phyloP scores from a whole-genome alignment of 192 early-diverging fungal species.

The Coemansia sp. region DNA sequence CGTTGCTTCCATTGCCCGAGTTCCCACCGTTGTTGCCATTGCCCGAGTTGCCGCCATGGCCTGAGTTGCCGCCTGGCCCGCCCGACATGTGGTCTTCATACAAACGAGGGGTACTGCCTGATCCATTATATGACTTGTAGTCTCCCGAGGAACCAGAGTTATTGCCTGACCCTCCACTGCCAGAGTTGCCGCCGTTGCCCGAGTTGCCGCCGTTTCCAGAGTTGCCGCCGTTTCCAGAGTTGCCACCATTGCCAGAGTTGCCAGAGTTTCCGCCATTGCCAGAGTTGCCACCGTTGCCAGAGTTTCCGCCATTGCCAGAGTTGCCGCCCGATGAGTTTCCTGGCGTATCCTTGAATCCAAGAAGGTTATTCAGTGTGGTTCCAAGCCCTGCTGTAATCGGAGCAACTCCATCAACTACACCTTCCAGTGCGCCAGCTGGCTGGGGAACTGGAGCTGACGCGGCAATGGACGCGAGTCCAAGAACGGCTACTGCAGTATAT shows the following conservation, averaged over 20 bases:
- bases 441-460: not conserved
- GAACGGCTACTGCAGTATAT: not conserved
- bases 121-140: too few relatives aligned
- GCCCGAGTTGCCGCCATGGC: not conserved
- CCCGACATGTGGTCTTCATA: too few relatives aligned
- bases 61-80: not conserved
- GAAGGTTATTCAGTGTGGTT: not conserved
- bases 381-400: not conserved
- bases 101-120: too few relatives aligned
- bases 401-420: not conserved
- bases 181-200: too few relatives aligned
- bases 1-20: not conserved
- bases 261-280: too few relatives aligned
- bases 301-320: not conserved
- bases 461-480: not conserved
- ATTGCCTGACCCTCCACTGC: not conserved
- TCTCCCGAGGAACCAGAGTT: too few relatives aligned
- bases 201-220: too few relatives aligned
- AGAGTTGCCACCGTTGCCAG: not conserved
- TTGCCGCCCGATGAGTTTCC: not conserved
- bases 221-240: too few relatives aligned
- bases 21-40: not conserved
- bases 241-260: too few relatives aligned
- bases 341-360: not conserved
- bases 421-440: not conserved